phyloP scores from a whole-genome alignment of 2,329 filamentous ascomycete species.

The Sphaerulina vaccinii region DNA sequence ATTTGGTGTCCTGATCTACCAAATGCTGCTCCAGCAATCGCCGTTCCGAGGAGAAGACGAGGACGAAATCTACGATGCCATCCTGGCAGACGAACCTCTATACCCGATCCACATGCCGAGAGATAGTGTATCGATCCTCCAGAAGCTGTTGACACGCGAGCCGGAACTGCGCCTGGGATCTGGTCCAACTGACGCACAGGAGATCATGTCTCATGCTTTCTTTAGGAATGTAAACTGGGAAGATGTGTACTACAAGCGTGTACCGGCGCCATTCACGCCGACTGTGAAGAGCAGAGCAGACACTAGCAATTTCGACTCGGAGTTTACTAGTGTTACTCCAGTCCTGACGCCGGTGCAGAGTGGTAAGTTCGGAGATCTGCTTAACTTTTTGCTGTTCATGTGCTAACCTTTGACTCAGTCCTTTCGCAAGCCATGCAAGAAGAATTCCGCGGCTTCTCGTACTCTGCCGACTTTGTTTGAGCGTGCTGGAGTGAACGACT shows the following conservation, averaged over 20 bases:
- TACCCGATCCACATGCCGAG: conserved; percentile 99
- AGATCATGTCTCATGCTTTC: conserved; percentile 98
- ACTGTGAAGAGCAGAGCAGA: conserved; percentile 89
- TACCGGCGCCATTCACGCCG: conserved; percentile 84
- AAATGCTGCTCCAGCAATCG: conserved; percentile 98
- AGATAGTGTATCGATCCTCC: conserved; percentile 94
- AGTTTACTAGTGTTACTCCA: conserved; percentile 97
- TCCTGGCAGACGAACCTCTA: conserved; percentile 92
- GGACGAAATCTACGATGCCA: conserved; percentile 98
- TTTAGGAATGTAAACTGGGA: conserved; percentile 99
- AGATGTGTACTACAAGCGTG: conserved; percentile 93
- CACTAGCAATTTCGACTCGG: conserved; percentile 99
- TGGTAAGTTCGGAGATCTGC: conserved; percentile 60
- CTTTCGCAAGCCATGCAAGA: conserved; percentile 98
- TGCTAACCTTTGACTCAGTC: conserved; percentile 55
- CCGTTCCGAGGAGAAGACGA: conserved; percentile 98
- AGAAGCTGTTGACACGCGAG: conserved; percentile 94
- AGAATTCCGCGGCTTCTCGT: conserved; percentile 98
- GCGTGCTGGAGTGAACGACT: conserved; percentile 2
- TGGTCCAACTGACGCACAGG: conserved; percentile 93
- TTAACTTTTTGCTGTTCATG: background rate
- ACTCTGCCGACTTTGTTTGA: conserved; percentile 86
- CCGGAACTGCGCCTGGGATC: conserved; percentile 90
- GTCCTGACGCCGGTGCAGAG: conserved; percentile 96
- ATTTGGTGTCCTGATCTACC: conserved; percentile 97